These are phyloP conservation scores for Picochlorum sp. DNA, from an alignment of 139 green algal genomes.

Conservation along the genomic window DNA sequence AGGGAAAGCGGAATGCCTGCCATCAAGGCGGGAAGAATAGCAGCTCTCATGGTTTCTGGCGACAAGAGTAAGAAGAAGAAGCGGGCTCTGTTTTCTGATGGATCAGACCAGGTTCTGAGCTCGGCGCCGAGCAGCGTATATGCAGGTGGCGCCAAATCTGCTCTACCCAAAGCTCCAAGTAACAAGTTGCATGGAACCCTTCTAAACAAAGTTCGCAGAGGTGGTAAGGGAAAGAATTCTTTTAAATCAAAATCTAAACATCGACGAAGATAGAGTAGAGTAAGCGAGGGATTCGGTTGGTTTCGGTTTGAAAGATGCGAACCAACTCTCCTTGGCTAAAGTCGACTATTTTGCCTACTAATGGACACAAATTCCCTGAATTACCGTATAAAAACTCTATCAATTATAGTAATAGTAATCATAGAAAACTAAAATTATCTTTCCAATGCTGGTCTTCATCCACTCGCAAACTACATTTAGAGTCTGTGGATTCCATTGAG, in stretches of 20 bases:
- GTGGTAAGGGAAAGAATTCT: neutral
- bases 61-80: conserved; percentile 32
- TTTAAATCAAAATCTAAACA: conserved; percentile 3
- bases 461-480: too few relatives aligned
- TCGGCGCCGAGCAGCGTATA: conserved; percentile 28
- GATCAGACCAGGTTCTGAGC: conserved; percentile 7
- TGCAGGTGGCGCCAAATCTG: conserved; percentile 19
- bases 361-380: too few relatives aligned
- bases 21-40: conserved; percentile 43
- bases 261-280: neutral
- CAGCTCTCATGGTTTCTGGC: conserved; percentile 29
- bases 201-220: neutral
- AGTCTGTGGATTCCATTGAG: conserved; percentile 8
- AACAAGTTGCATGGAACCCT: neutral
- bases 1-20: conserved; percentile 45
- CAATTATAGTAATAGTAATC: too few relatives aligned
- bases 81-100: conserved; percentile 16
- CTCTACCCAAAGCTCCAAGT: conserved; percentile 1
- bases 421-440: too few relatives aligned
- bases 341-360: too few relatives aligned
- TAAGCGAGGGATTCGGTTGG: neutral
- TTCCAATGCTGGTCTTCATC: too few relatives aligned
- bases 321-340: too few relatives aligned
- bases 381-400: too few relatives aligned
- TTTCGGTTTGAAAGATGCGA: too few relatives aligned